phyloP scores from a whole-genome alignment of 495 filamentous ascomycete genomes.

The Penicillium samsonianum region DNA sequence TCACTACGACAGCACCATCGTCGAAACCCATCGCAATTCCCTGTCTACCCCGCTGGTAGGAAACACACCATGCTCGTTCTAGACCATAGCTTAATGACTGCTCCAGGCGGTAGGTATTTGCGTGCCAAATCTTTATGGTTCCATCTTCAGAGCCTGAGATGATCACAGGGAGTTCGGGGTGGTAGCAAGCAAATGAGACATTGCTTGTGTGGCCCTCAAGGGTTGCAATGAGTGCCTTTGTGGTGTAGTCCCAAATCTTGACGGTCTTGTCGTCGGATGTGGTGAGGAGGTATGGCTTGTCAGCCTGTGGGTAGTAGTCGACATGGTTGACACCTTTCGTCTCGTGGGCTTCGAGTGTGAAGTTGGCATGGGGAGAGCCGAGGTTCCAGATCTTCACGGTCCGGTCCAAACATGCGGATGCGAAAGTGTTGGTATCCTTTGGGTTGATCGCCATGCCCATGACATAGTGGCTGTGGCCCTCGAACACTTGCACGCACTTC shows the following conservation, averaged over 20 bases:
- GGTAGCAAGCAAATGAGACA: constrained; percentile 98
- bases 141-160: constrained; percentile 99
- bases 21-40: constrained; percentile 96
- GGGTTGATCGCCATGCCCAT: constrained; percentile 99
- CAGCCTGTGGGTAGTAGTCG: constrained; percentile 94
- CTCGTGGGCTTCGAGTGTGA: constrained; percentile 95
- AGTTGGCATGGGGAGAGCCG: constrained; percentile 86
- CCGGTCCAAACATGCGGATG: constrained; percentile 92
- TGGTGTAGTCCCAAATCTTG: constrained; percentile 99
- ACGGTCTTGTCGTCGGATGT: constrained; percentile 93
- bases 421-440: constrained; percentile 98
- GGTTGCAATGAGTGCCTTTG: constrained; percentile 93
- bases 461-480: constrained; percentile 97
- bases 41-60: constrained; percentile 90
- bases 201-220: constrained; percentile 98
- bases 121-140: constrained; percentile 98
- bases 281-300: constrained; percentile 96
- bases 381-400: constrained; percentile 99
- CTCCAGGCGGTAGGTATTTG: constrained; percentile 92
- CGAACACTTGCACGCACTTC: constrained; percentile 98
- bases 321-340: constrained; percentile 98
- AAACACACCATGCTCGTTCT: constrained; percentile 96
- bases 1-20: constrained; percentile 95
- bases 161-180: constrained; percentile 94
- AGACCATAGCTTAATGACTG: constrained; percentile 94